Conservation (phyloP, 805 yeast species). For the Candida nanaspora region DNA sequence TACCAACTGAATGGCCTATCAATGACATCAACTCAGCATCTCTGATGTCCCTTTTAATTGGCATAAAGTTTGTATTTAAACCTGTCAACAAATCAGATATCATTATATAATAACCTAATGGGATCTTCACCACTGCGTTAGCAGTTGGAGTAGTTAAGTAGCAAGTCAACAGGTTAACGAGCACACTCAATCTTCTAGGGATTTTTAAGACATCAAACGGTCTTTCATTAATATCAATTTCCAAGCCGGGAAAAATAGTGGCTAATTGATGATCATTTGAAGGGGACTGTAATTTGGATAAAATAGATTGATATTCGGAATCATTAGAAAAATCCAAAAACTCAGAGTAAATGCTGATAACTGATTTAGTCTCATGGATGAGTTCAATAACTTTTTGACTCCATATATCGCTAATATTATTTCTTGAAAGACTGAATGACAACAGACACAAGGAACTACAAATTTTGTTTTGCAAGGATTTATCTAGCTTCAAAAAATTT, state of each 20-base stretch:
- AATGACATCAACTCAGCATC: constrained; percentile 40
- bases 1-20: constrained; percentile 35
- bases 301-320: constrained; percentile 31
- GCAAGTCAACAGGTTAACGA: constrained; percentile 38
- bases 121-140: constrained; percentile 38
- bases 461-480: constrained; percentile 31
- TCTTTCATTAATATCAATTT: constrained; percentile 48
- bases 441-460: constrained; percentile 45
- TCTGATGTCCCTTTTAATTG: constrained; percentile 53
- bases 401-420: constrained; percentile 41
- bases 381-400: constrained; percentile 37
- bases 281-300: constrained; percentile 6
- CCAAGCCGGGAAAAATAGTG: constrained; percentile 38
- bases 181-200: constrained; percentile 40
- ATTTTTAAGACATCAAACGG: constrained; percentile 45
- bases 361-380: constrained; percentile 46
- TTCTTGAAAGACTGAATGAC: constrained; percentile 49
- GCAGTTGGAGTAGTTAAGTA: constrained; percentile 43
- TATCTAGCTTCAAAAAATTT: constrained; percentile 32
- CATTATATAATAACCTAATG: constrained; percentile 50
- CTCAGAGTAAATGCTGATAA: constrained; percentile 49
- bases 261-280: constrained; percentile 9
- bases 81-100: constrained; percentile 48
- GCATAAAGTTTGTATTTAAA: constrained; percentile 46
- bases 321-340: constrained; percentile 54